Evolutionary conservation across 163 green algal species (phyloP), one percentile per base, ranked within the genome.

Genomic region (Scenedesmus sp.): DNA sequence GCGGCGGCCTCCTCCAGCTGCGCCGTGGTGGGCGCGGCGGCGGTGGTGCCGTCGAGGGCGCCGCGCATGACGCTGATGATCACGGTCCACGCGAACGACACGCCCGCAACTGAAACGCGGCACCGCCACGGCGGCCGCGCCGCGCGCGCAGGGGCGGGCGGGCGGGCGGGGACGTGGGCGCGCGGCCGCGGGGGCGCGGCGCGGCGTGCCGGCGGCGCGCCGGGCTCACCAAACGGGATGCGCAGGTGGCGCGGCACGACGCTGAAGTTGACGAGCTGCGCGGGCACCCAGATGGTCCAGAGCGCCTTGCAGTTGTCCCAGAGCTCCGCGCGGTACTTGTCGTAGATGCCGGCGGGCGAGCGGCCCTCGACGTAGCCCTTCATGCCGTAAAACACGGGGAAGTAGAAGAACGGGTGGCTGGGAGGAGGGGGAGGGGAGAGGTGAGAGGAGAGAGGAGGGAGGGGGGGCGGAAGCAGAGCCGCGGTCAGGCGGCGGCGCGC

Each of bases 341-440:
- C 26, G 20, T 78, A 75, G 50, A 44, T 89, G 58, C 79, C 90
- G 45, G 60, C 70, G 39, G 73, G 29, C 0, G 87, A 77, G 66
- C 91, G 69, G 51, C 85, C 86, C 69, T 88, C 82, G 3, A 95
- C 87, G 18, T 83, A 60, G 22, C 89, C 91, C 80, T 97, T 97
- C 22, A 95, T 89, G 26, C 64, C 39, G 76, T 94, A 97, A 84
- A 97, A 97, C 20, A 72, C 65, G 0, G 93, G 93, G 65, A 97
- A 97, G 82, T 97, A 97, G 28, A 93, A 56, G 56, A 97, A 85
- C 7, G 93, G 93, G 80, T 97, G 93, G 84, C 89, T 93, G 88
- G 78, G 76, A 34, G 70, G 44, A 4, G 14, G 58, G 11, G 45
- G 29, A 9, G 29, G 3, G 29, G 29, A 15, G 28, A 66, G 33